Conservation (phyloP, 2,329 filamentous ascomycete species). For the Fusarium penzigii region DNA sequence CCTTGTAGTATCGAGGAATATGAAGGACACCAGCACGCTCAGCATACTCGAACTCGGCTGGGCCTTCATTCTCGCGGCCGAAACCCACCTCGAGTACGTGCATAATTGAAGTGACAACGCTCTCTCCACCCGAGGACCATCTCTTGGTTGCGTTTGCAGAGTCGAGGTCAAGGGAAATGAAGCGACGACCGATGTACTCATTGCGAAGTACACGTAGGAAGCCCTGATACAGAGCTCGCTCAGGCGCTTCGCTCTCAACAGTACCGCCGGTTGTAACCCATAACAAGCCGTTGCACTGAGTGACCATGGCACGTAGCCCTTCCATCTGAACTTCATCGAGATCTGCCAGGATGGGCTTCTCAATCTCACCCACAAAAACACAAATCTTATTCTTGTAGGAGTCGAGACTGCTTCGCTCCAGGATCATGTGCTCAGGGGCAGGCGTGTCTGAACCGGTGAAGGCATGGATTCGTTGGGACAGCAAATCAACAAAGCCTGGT, state of each 20-base stretch:
- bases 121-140: background rate
- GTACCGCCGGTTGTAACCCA: constrained; percentile 8
- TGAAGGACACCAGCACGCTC: background rate
- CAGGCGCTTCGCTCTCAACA: background rate
- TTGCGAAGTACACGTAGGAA: background rate
- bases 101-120: background rate
- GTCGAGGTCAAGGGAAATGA: background rate
- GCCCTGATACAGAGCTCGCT: background rate
- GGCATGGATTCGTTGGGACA: too few relatives aligned
- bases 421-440: too few relatives aligned
- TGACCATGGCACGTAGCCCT: background rate
- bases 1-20: background rate
- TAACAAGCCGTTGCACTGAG: constrained; percentile 2
- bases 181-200: background rate
- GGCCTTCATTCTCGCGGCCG: background rate
- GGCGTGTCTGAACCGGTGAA: too few relatives aligned
- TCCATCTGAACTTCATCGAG: background rate
- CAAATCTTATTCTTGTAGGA: background rate
- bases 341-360: background rate
- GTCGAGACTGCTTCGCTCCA: too few relatives aligned
- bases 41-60: background rate
- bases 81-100: background rate
- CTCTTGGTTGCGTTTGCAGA: too few relatives aligned
- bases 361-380: constrained; percentile 12
- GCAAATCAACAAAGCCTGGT: too few relatives aligned